Percentiles rank a stretch among this genome's conserved stretches.
phyloP scores from a whole-genome alignment of 225 moss, liverwort and hornwort genomes.

The Takakia lepidozioides region DNA sequence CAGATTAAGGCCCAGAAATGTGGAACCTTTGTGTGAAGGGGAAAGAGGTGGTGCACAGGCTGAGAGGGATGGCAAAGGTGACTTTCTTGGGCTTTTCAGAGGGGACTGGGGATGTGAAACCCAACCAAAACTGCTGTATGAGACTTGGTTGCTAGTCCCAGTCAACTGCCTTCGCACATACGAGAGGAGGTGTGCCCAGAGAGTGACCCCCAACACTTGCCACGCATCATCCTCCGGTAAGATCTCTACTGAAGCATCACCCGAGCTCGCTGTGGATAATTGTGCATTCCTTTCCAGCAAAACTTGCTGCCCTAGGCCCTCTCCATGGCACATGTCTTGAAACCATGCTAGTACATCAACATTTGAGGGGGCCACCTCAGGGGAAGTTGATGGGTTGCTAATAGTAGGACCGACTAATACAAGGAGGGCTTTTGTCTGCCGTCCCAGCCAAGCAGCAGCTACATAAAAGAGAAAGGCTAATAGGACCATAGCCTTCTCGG shows the following conservation, averaged over 20 bases:
- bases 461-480: constrained; percentile 74
- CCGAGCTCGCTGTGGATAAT: not conserved
- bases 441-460: constrained; percentile 89
- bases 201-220: constrained; percentile 72
- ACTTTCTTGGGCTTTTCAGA: constrained; percentile 25
- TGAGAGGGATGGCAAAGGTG: constrained; percentile 22
- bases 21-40: constrained; percentile 38
- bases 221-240: constrained; percentile 74
- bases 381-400: constrained; percentile 52
- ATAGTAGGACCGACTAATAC: constrained; percentile 75
- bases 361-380: constrained; percentile 46
- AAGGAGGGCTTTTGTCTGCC: constrained; percentile 63
- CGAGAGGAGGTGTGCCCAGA: constrained; percentile 85
- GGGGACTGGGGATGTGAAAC: constrained; percentile 61
- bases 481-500: constrained; percentile 49
- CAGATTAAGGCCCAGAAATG: constrained; percentile 73
- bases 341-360: constrained; percentile 63
- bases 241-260: constrained; percentile 18
- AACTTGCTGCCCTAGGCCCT: not conserved
- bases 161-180: constrained; percentile 83
- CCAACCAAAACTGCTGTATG: constrained; percentile 75
- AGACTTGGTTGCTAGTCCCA: constrained; percentile 63
- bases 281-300: too few relatives aligned
- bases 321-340: constrained; percentile 30
- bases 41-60: constrained; percentile 33